These are phyloP conservation scores for Mycena rebaudengoi DNA, from an alignment of 768 basidiomycete genomes.

Conservation along the genomic window DNA sequence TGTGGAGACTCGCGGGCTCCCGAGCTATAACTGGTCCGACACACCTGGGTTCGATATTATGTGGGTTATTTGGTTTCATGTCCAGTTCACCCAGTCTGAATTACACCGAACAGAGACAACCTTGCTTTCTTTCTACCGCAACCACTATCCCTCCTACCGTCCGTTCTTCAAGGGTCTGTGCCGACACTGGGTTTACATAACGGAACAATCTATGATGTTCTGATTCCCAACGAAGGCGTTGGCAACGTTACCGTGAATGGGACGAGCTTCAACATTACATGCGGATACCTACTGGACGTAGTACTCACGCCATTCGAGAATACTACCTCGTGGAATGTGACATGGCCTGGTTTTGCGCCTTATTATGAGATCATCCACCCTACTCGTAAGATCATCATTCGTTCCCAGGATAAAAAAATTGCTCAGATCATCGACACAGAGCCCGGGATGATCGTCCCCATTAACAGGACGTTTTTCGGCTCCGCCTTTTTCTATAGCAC, in stretches of 20 bases:
- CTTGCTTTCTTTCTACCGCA: not conserved
- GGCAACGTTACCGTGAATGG: not conserved
- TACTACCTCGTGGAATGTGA: not conserved
- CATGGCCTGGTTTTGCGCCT: not conserved
- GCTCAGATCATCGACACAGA: not conserved
- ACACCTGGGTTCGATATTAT: too few relatives aligned
- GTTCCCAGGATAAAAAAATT: not conserved
- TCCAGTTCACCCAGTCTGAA: too few relatives aligned
- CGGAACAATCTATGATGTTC: not conserved
- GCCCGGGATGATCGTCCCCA: not conserved
- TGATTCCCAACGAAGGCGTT: not conserved
- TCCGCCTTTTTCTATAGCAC: conserved; percentile 1
- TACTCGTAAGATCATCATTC: not conserved
- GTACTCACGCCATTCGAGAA: not conserved
- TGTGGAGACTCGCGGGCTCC: not conserved
- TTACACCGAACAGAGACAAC: not conserved
- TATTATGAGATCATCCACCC: not conserved
- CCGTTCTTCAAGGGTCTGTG: not conserved
- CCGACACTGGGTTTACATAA: not conserved
- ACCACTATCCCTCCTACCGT: not conserved
- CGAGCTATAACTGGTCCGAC: not conserved
- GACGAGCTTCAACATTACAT: not conserved
- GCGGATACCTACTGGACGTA: not conserved
- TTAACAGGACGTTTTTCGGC: not conserved
- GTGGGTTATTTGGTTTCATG: too few relatives aligned